Base-by-base conservation (phyloP, 1,284 basidiomycete species). In the Amylostereum areolatum region DNA sequence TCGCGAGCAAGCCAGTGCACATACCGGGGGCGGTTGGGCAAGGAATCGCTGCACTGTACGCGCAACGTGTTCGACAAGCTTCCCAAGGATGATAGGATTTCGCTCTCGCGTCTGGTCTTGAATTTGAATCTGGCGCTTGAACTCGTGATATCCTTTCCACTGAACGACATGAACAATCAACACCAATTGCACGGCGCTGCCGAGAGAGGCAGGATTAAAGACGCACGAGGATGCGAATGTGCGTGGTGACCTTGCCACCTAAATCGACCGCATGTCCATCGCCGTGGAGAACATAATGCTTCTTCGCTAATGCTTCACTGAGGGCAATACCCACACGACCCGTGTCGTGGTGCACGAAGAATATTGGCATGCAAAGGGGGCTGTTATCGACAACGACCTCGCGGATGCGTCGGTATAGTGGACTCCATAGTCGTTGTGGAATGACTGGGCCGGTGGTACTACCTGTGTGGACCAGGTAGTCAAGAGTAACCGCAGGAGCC, bases 201-300 rank as follows among this genome's bases (percentile, higher is more conserved):
- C 18, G 18, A 18, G 18, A 18, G 1, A 18, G 18, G 18, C 18
- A 18, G 18, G n/a, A 46, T 37, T 10, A 27, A 25, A 6, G 9
- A 31, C 46, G 11, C 31, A 41, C 46, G 18, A 40, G 33, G 2
- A 49, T 49, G 18, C 47, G 47, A 18, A 49, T 42, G 27, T 42
- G 41, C 3, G 47, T 49, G 9, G 47, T 43, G 11, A 40, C 40
- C 42, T 49, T 49, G 18, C 47, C 47, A n/a, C 47, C 47, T 8
- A 49, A 33, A 12, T 49, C 41, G 10, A 49, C 47, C 10, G 33
- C 31, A 6, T 29, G 8, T 5, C 44, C n/a, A 40, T 35, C 12
- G 4, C 32, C 47, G 24, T 27, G 41, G 10, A 49, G 42, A 10
- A n/a, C 18, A n/a, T 49, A 31, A n/a, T 40, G 32, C 41, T 36